A percentile compares a stretch with the other conserved stretches of the same genome.
These are phyloP conservation scores for Volvox reticuliferus DNA, from an alignment of 139 green algal genomes.

Conservation along the genomic window DNA sequence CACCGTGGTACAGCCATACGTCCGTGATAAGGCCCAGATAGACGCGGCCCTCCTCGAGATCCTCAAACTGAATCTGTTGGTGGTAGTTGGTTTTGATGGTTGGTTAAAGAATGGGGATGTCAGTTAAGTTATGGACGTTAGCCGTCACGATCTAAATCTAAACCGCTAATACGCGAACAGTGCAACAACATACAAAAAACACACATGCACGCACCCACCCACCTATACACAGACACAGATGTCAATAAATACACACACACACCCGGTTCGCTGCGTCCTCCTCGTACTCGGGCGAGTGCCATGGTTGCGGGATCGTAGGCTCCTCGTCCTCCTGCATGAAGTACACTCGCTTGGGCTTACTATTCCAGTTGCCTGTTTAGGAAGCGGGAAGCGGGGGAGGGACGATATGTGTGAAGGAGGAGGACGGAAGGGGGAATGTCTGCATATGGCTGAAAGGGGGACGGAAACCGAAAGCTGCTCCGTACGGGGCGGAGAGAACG, in stretches of 20 bases:
- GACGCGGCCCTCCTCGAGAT: slow-evolving; percentile 49
- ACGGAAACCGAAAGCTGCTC: background rate
- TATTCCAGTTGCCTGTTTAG: slow-evolving; percentile 34
- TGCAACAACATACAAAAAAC: background rate
- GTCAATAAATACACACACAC: background rate
- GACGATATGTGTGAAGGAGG: background rate
- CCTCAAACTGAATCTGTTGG: background rate
- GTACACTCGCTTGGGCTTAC: slow-evolving; percentile 17
- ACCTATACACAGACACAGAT: too few relatives aligned
- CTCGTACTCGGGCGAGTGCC: background rate
- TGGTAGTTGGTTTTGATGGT: background rate
- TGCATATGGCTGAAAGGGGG: too few relatives aligned
- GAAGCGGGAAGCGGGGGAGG: background rate
- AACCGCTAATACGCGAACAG: background rate
- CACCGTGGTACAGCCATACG: slow-evolving; percentile 66
- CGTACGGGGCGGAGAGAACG: background rate
- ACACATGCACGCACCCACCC: too few relatives aligned
- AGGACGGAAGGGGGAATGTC: background rate
- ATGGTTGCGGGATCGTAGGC: slow-evolving; percentile 18
- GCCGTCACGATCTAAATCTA: too few relatives aligned
- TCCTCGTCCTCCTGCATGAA: slow-evolving; percentile 42
- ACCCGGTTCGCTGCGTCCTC: slow-evolving; percentile 39
- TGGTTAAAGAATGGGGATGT: background rate
- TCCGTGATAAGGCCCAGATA: slow-evolving; percentile 52
- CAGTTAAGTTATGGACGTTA: background rate